These are phyloP conservation scores for Ophiostoma fasciatum DNA, from an alignment of 2,329 filamentous ascomycete species.

Conservation along the genomic window DNA sequence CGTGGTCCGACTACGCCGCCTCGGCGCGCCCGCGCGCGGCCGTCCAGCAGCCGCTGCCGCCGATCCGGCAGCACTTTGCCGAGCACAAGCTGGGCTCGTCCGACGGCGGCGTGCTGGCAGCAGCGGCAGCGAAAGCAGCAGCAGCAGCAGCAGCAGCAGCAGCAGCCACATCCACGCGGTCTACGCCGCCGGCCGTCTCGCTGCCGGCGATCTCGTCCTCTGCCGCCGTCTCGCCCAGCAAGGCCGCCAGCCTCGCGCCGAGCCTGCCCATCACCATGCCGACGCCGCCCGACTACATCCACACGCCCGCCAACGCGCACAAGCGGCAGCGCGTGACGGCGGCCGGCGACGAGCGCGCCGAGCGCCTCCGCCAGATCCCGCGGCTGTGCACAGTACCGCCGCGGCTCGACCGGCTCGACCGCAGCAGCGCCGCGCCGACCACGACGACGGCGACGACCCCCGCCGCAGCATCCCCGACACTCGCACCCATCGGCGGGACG, in stretches of 20 bases:
- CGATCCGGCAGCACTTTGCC: not conserved
- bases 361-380: not conserved
- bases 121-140: not conserved
- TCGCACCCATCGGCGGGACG: no score
- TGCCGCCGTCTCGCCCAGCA: not conserved
- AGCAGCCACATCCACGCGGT: not conserved
- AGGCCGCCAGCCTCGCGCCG: not conserved
- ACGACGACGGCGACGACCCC: not conserved
- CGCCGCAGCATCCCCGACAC: no score
- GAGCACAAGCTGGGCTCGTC: not conserved
- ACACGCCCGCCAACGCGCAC: not conserved
- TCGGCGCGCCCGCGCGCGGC: no score
- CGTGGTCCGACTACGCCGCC: no score
- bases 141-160: not conserved
- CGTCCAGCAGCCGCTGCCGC: not conserved
- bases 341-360: not conserved
- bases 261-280: not conserved
- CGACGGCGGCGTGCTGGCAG: no score
- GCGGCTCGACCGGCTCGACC: not conserved
- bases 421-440: not conserved
- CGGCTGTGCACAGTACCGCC: not conserved
- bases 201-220: not conserved
- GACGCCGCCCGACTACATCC: not conserved
- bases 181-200: no score
- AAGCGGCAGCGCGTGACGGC: not conserved